A percentile compares a stretch with the other conserved stretches of the same genome.
Conservation (phyloP, 257 asterid species). For the Misopates orontium region DNA sequence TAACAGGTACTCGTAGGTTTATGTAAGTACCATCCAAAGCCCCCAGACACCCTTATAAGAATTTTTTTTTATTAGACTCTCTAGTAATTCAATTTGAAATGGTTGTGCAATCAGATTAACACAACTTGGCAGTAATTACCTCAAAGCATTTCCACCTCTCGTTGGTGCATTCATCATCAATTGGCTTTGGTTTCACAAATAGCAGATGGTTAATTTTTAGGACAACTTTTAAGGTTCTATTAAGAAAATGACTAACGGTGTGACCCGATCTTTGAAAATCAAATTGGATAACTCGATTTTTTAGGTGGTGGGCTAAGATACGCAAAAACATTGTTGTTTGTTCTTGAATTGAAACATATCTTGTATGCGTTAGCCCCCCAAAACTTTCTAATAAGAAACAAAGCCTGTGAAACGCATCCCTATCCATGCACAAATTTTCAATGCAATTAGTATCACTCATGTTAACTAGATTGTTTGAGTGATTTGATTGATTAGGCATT, state of each 20-base stretch:
- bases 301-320: neutral
- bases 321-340: neutral
- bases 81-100: too few relatives aligned
- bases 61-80: neutral
- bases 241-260: neutral
- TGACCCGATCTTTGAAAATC: neutral
- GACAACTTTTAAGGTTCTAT: neutral
- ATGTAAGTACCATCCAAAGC: neutral
- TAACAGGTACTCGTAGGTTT: neutral
- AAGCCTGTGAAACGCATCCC: neutral
- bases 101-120: too few relatives aligned
- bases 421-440: constrained; percentile 1
- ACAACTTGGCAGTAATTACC: too few relatives aligned
- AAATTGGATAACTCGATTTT: neutral
- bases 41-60: neutral
- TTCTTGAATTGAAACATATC: neutral
- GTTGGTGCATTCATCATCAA: neutral
- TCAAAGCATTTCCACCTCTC: neutral
- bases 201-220: neutral
- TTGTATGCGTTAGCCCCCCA: constrained; percentile 1
- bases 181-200: neutral
- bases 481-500: neutral
- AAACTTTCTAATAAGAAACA: neutral
- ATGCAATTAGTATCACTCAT: neutral
- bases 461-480: neutral